A percentile compares a stretch with the other conserved stretches of the same genome.
Evolutionary conservation across 441 rosid species (phyloP).

Genomic region (Pelargonium citronellum): DNA sequence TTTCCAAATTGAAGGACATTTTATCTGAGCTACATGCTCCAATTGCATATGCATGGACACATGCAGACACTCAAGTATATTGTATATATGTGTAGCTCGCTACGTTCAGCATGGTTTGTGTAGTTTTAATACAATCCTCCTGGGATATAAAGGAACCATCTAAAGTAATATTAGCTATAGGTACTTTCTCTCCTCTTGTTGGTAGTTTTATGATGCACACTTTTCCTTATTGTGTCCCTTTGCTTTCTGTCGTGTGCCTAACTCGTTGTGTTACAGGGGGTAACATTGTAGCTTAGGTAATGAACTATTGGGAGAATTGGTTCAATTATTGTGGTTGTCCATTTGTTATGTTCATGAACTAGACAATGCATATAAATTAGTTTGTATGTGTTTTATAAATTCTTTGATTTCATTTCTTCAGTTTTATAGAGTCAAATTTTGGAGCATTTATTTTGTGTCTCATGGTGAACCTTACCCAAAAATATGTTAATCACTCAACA

Average conservation of each 20-base stretch:
- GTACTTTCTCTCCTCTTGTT: conserved; percentile 3
- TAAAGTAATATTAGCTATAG: not conserved
- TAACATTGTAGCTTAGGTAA: not conserved
- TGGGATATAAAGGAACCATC: not conserved
- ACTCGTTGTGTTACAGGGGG: not conserved
- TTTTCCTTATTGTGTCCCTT: not conserved
- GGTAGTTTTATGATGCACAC: not conserved
- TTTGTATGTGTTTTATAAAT: not conserved
- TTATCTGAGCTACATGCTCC: not conserved
- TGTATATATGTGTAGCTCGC: not conserved
- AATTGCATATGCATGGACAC: not conserved
- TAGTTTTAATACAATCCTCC: not conserved
- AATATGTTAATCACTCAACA: not conserved
- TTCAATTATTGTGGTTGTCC: not conserved
- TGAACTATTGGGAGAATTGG: not conserved
- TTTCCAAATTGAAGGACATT: conserved; percentile 2
- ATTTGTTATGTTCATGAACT: not conserved
- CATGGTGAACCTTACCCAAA: not conserved
- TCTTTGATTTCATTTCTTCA: not conserved
- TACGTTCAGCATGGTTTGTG: not conserved
- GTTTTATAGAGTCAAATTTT: not conserved
- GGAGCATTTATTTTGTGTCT: not conserved
- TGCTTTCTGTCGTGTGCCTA: too few relatives aligned
- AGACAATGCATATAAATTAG: not conserved
- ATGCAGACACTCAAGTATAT: not conserved